Evolutionary conservation across 2,329 filamentous ascomycete species (phyloP).

Genomic region (Aspergillus sp.): DNA sequence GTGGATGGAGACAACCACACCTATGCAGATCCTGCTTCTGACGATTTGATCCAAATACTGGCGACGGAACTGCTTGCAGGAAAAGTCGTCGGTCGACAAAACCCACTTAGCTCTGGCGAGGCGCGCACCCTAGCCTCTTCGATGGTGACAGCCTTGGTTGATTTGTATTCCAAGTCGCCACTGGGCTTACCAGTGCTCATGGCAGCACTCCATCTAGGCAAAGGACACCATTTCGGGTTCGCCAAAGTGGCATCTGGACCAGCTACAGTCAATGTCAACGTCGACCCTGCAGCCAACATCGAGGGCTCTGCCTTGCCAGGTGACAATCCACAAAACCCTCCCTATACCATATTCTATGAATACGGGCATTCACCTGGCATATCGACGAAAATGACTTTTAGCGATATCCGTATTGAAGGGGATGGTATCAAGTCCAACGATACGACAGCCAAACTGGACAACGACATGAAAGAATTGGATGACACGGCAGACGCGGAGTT

Average conservation of each 20-base stretch:
- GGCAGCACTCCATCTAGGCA: slow-evolving; percentile 28
- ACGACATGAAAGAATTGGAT: slow-evolving; percentile 10
- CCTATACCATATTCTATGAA: slow-evolving; percentile 19
- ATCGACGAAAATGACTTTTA: slow-evolving; percentile 17
- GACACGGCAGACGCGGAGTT: slow-evolving; percentile 19
- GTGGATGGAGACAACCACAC: not conserved
- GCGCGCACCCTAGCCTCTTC: slow-evolving; percentile 21
- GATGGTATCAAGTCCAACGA: slow-evolving; percentile 5
- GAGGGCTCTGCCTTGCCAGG: slow-evolving; percentile 1
- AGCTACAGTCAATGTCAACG: slow-evolving; percentile 19
- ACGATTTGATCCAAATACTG: slow-evolving; percentile 24
- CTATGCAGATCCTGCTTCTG: slow-evolving; percentile 13
- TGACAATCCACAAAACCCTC: slow-evolving; percentile 4
- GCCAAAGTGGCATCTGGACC: slow-evolving; percentile 1
- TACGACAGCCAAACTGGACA: slow-evolving; percentile 7
- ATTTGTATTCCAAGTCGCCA: slow-evolving; percentile 20
- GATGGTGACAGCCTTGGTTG: slow-evolving; percentile 22
- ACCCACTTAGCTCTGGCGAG: slow-evolving; percentile 21
- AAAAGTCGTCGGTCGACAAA: slow-evolving; percentile 18
- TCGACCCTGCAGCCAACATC: slow-evolving; percentile 2
- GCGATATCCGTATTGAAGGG: slow-evolving; percentile 8
- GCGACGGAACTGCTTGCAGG: slow-evolving; percentile 23
- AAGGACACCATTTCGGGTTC: slow-evolving; percentile 12
- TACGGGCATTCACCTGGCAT: slow-evolving; percentile 17
- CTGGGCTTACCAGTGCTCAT: slow-evolving; percentile 14